Percentiles rank a stretch among this genome's conserved stretches.
Evolutionary conservation across 2,329 filamentous ascomycete genomes (phyloP).

Genomic region (Fusarium equiseti): DNA sequence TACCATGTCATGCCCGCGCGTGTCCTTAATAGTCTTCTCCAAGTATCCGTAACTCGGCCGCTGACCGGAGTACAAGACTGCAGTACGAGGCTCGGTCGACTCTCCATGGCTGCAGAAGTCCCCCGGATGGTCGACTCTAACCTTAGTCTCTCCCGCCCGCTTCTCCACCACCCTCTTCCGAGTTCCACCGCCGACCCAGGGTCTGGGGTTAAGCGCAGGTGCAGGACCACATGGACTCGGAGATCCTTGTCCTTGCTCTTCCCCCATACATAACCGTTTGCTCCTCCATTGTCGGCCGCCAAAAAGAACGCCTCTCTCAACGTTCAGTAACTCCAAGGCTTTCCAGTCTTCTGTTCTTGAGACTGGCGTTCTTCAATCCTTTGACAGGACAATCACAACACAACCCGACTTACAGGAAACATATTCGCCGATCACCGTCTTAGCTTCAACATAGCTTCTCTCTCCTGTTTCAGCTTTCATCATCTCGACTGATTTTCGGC

Average conservation of each 20-base stretch:
- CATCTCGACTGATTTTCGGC: conserved; percentile 34
- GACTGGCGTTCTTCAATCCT: conserved; percentile 19
- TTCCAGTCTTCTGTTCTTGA: conserved; percentile 18
- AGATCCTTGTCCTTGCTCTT: conserved; percentile 40
- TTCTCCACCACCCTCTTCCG: conserved; percentile 47
- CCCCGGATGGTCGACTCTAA: conserved; percentile 35
- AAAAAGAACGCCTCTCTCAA: conserved; percentile 34
- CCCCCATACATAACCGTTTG: conserved; percentile 47
- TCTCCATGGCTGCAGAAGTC: conserved; percentile 45
- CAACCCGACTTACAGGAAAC: not conserved
- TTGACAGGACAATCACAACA: not conserved
- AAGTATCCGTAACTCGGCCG: conserved; percentile 13
- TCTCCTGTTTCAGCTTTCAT: conserved; percentile 20
- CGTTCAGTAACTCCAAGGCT: conserved; percentile 22
- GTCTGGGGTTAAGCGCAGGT: conserved; percentile 42
- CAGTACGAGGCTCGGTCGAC: conserved; percentile 22
- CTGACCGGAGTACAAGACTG: conserved; percentile 24
- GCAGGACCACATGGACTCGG: conserved; percentile 22
- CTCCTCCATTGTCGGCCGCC: conserved; percentile 42
- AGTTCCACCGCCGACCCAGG: conserved; percentile 41
- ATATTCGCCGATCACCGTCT: not conserved
- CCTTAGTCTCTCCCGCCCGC: conserved; percentile 27
- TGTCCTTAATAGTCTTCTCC: conserved; percentile 8
- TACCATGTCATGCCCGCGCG: conserved; percentile 32
- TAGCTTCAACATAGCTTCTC: conserved; percentile 8